Percentiles rank a stretch among this genome's conserved stretches.
Conservation (phyloP, 1,284 basidiomycete species). For the Baeospora myosura region DNA sequence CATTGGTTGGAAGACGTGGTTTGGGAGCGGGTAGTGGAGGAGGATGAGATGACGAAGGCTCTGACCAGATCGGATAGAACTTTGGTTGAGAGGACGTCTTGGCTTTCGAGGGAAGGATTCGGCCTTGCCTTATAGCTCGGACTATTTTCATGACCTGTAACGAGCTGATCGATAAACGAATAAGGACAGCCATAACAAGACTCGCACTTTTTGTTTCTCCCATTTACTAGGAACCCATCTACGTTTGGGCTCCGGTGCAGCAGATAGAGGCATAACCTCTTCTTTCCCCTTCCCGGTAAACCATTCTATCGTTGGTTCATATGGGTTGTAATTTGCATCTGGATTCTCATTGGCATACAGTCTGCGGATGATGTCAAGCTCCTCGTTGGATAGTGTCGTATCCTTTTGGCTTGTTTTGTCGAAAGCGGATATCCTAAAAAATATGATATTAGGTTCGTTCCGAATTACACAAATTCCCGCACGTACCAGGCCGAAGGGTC, state of each 20-base stretch:
- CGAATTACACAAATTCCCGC: constrained; percentile 4
- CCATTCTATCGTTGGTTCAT: constrained; percentile 92
- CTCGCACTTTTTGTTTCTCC: constrained; percentile 93
- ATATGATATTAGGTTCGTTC: constrained; percentile 4
- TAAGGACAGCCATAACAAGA: not conserved
- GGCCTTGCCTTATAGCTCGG: constrained; percentile 92
- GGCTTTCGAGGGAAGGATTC: constrained; percentile 87
- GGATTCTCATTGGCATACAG: constrained; percentile 90
- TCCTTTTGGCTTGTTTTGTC: constrained; percentile 87
- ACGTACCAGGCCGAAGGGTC: constrained; percentile 84
- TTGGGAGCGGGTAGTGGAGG: constrained; percentile 93
- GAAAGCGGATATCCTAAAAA: constrained; percentile 81
- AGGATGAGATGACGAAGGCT: constrained; percentile 54
- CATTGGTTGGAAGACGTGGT: constrained; percentile 80
- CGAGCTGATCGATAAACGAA: constrained; percentile 8
- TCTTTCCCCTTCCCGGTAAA: constrained; percentile 96
- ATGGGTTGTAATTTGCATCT: constrained; percentile 84
- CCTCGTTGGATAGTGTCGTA: constrained; percentile 83
- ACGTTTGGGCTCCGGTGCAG: constrained; percentile 91
- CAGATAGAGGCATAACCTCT: constrained; percentile 87
- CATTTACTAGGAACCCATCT: constrained; percentile 98
- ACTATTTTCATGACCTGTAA: constrained; percentile 98
- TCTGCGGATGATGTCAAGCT: constrained; percentile 91
- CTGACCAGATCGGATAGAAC: constrained; percentile 90
- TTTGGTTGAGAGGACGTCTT: constrained; percentile 66